A percentile compares a stretch with the other conserved stretches of the same genome.
These are phyloP conservation scores for Wickerhamomyces ciferrii DNA, from an alignment of 805 yeast genomes.

Conservation along the genomic window DNA sequence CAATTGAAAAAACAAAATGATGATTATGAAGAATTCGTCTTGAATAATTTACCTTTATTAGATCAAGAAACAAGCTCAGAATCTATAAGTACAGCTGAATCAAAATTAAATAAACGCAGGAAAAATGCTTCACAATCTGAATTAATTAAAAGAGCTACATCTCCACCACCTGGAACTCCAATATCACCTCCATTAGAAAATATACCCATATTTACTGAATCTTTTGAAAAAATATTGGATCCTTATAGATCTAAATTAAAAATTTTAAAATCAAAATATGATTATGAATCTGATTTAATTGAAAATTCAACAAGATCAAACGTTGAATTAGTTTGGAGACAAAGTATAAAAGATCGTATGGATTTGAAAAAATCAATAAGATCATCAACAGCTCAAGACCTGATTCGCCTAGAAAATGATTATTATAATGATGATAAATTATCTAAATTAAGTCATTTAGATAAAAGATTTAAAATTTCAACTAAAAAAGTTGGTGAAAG, in stretches of 20 bases:
- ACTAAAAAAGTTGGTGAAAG: slow-evolving; percentile 15
- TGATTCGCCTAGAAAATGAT: slow-evolving; percentile 10
- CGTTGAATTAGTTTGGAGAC: slow-evolving; percentile 18
- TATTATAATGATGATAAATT: slow-evolving; percentile 9
- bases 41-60: slow-evolving; percentile 9
- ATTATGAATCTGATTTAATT: slow-evolving; percentile 14
- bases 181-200: slow-evolving; percentile 8
- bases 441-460: slow-evolving; percentile 3
- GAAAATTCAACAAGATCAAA: slow-evolving; percentile 12
- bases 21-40: slow-evolving; percentile 13
- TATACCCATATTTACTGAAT: slow-evolving; percentile 17
- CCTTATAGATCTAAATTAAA: slow-evolving; percentile 10
- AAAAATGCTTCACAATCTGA: neutral
- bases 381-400: neutral
- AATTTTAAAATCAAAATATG: slow-evolving; percentile 9
- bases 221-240: slow-evolving; percentile 12
- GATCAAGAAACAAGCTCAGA: slow-evolving; percentile 11
- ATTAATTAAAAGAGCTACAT: neutral
- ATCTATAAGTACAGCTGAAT: neutral
- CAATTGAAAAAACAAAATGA: slow-evolving; percentile 16
- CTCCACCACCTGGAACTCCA: slow-evolving; percentile 12
- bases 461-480: slow-evolving; percentile 12
- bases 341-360: slow-evolving; percentile 12
- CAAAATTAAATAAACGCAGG: slow-evolving; percentile 1
- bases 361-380: slow-evolving; percentile 9